Base-by-base conservation (phyloP, 768 basidiomycete genomes). In the Thelephora aurantiotincta region DNA sequence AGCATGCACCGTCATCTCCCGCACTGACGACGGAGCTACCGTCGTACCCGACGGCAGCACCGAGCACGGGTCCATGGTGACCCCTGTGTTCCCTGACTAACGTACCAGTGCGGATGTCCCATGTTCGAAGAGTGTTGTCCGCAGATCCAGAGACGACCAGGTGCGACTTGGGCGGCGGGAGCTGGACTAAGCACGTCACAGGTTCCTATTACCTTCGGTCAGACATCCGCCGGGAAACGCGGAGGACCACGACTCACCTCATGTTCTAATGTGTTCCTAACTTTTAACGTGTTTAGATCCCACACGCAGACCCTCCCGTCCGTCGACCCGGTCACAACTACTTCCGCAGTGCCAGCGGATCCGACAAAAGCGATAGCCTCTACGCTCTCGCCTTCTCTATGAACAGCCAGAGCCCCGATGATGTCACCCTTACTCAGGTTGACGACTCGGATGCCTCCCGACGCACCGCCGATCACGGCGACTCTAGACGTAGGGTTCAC, bases 261-360 rank as follows among this genome's bases (percentile, higher is more conserved):
- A 57, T 98, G 93, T 52, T 82, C 70, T 5, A 96, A 66, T 12
- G 86, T 91, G 14, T 82, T 73, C 48, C 96, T 75, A 45, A 92
- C 60, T 51, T 85, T 73, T 73, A 88, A 88, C 20, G 89, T 93
- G 44, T 73, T 73, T 37, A 93, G 71, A 65, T 99, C 96, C 92
- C 94, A 99, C 33, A 97, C 80, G 55, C 86, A 90, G 14, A 80
- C 84, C 59, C 90, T 93, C 0, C 92, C 91, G 58, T 99, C 96
- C 3, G 94, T 97, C 4, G 78, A 91, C 11, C 87, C 93, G 2
- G 86, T 90, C 0, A 89, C 78, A 11, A 81, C 80, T 16, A 87
- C 77, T 6, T 76, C 77, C 6, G 74, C 72, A 33, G 51, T 48
- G 11, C 68, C 70, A 3, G 80, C 68, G 16, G 93, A 65, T 55